Conservation (phyloP, 176 grass and related monocot genomes). For the Poa annua region DNA sequence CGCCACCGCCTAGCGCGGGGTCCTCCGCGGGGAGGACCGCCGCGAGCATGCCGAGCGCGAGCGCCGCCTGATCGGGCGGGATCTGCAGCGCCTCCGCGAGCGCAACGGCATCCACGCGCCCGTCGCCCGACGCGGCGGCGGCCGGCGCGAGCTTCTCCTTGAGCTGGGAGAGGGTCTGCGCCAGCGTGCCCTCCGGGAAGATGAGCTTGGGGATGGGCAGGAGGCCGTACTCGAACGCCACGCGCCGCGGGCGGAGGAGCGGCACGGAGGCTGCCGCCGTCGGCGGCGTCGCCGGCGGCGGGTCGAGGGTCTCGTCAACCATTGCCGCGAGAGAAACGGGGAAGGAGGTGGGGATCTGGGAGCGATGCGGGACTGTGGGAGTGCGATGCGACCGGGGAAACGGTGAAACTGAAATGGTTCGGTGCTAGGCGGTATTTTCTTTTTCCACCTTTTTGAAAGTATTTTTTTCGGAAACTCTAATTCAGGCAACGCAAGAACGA, state of each 20-base stretch:
- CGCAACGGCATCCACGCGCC: constrained; percentile 56
- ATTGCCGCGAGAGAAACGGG: constrained; percentile 50
- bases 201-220: constrained; percentile 89
- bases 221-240: constrained; percentile 93
- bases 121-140: constrained; percentile 11
- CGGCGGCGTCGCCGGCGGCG: constrained; percentile 37
- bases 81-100: constrained; percentile 88
- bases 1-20: constrained; percentile 46
- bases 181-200: constrained; percentile 71
- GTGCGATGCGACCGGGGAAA: constrained; percentile 21
- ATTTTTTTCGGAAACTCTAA: neutral
- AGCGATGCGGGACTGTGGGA: neutral
- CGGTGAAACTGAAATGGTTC: neutral
- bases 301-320: constrained; percentile 57
- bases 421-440: neutral
- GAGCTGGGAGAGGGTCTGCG: constrained; percentile 64
- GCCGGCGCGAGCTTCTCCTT: constrained; percentile 61
- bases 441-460: no score
- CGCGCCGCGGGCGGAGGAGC: constrained; percentile 78
- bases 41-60: constrained; percentile 76
- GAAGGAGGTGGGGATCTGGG: constrained; percentile 32
- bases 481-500: neutral
- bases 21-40: constrained; percentile 76
- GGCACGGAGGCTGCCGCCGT: neutral
- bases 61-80: constrained; percentile 67